phyloP scores from a whole-genome alignment of 2,329 filamentous ascomycete genomes.

The Penicillium sp. region DNA sequence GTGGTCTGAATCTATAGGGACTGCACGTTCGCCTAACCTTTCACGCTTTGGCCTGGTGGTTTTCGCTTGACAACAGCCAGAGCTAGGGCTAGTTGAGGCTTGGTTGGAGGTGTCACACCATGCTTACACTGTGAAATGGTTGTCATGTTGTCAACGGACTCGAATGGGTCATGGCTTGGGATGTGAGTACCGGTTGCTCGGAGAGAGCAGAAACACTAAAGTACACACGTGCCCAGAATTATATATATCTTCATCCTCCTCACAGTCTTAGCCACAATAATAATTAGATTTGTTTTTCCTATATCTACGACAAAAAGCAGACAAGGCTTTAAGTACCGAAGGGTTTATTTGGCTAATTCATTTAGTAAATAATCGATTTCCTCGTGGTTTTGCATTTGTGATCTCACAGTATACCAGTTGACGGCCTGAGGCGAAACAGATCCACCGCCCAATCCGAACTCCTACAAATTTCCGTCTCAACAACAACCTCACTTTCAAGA shows the following conservation, averaged over 20 bases:
- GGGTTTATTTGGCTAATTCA: background rate
- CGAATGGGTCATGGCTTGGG: background rate
- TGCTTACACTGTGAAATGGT: fast-evolving
- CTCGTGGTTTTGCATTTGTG: background rate
- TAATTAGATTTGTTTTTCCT: background rate
- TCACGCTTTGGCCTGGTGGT: slow-evolving; percentile 28
- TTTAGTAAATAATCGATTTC: background rate
- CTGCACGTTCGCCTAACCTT: slow-evolving; percentile 24
- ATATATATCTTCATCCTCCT: background rate
- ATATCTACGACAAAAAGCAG: too few species aligned
- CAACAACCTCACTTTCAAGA: background rate
- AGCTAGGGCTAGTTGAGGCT: slow-evolving; percentile 36
- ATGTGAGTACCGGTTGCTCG: background rate
- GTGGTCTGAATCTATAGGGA: too few species aligned
- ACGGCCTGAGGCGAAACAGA: slow-evolving; percentile 1
- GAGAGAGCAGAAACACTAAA: background rate
- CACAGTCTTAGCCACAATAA: background rate
- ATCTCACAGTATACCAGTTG: background rate
- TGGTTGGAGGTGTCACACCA: slow-evolving; percentile 27
- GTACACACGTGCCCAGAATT: background rate
- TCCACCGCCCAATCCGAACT: slow-evolving; percentile 6
- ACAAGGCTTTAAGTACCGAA: background rate
- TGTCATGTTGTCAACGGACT: background rate
- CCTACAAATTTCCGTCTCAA: slow-evolving; percentile 4
- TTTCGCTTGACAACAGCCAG: slow-evolving; percentile 38